A percentile compares a stretch with the other conserved stretches of the same genome.
These are phyloP conservation scores for Aegilops bicornis DNA, from an alignment of 176 grass and related monocot species.

Conservation along the genomic window DNA sequence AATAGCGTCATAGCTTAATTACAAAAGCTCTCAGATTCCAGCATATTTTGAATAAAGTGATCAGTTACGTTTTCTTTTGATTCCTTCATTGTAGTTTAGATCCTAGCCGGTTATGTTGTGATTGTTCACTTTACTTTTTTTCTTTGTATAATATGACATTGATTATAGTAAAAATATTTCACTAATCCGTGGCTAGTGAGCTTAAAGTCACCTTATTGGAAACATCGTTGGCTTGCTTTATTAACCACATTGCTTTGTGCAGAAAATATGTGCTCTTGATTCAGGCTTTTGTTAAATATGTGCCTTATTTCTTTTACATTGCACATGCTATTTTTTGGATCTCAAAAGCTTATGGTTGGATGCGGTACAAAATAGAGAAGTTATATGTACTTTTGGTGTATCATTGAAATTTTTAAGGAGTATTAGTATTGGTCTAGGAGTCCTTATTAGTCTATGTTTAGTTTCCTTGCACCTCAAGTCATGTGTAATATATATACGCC, in stretches of 20 bases:
- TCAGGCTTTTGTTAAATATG: neutral
- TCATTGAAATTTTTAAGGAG: too few relatives aligned
- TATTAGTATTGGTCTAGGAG: too few relatives aligned
- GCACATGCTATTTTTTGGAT: neutral
- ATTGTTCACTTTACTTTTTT: neutral
- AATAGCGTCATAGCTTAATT: neutral
- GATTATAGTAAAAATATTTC: neutral
- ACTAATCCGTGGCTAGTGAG: neutral
- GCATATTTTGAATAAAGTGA: neutral
- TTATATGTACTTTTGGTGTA: too few relatives aligned
- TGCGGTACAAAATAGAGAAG: neutral
- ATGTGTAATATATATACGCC: too few relatives aligned
- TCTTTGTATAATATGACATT: neutral
- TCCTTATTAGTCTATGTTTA: too few relatives aligned
- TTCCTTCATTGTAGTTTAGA: neutral
- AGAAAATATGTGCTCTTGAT: conserved; percentile 6
- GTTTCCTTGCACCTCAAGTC: too few relatives aligned
- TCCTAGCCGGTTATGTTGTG: neutral
- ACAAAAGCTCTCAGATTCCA: neutral
- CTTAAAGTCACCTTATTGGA: neutral
- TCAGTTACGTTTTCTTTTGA: too few relatives aligned
- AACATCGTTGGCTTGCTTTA: neutral
- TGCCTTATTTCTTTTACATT: neutral
- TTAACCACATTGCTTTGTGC: conserved; percentile 16
- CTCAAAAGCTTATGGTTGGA: neutral